Evolutionary conservation across 495 filamentous ascomycete genomes (phyloP), one percentile per base, ranked within the genome.

Genomic region (Astrothelium subdiscretum): DNA sequence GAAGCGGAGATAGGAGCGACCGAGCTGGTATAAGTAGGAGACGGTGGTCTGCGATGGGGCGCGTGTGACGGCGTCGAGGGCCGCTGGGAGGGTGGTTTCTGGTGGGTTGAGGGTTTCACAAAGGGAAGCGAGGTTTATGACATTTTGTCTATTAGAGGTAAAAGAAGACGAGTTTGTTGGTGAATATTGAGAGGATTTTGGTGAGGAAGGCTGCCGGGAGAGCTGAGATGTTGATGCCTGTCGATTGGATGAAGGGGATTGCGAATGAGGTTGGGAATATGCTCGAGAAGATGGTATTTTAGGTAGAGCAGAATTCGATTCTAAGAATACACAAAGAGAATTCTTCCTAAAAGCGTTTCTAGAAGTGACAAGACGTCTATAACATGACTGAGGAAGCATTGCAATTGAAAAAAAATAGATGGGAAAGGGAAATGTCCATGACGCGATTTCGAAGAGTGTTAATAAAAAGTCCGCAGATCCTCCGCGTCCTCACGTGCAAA

Each of bases 1-100:
- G 81, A 97, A 97, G 32, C 74, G 73, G 5, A 84, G 66, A 73
- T 88, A 88, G 24, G 81, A 77, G 60, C 81, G 82, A 52, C 84
- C 86, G 3, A 77, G 69, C 0, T 63, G 52, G 68, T 80, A 73
- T 42, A 77, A 68, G 74, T 87, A 77, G 1, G 64, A 63, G 66
- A 83, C 67, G 31, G 70, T 67, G 31, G 70, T 73, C 35, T 76
- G 69, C 32, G 66, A 61, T 4, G 72, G 62, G 11, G 69, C 66
- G 32, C 75, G 78, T 15, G 48, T 59, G 1, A 85, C 82, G n/a
- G 85, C 69, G 38, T 72, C 59, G 57, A 88, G 77, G 0, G 79
- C 79, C 0, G 84, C 80, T 0, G 86, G 83, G 42, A 83, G 81
- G 11, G 84, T 87, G 6, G 79, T 72, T 8, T 68, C 58, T 0